Base-by-base conservation (phyloP, 768 basidiomycete species). In the Pulveroboletus sp. region DNA sequence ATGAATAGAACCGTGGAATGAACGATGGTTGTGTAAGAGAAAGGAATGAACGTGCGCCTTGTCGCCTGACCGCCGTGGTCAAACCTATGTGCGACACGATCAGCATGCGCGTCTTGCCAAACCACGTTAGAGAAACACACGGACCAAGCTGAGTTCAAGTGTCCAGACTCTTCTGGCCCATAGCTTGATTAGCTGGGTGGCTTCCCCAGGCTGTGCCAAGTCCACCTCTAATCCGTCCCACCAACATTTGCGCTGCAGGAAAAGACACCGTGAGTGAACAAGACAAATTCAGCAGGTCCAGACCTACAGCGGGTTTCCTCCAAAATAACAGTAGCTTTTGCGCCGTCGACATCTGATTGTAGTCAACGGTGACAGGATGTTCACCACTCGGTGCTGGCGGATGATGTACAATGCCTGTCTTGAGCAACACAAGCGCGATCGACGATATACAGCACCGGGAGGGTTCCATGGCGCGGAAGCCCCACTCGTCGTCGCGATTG, bases 101-200 rank as follows among this genome's bases (percentile, higher is more conserved):
- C 42, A 59, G 42, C 17, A 39, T n/a, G 10, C 11, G 14, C 26
- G 11, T 14, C 11, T 9, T 36, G 32, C 35, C 36, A 46, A 50
- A 36, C 30, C 12, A 9, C 9, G 40, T 17, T n/a, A 27, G 31
- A 39, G 24, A 39, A 10, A 46, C 50, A 70, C 75, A 70, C 75
- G 43, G 54, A 97, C 93, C 76, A 98, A 72, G 68, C 91, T 93
- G 51, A 98, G 77, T 73, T 99, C 96, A 50, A 99, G 76, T 9
- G 96, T 99, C 96, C 96, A 99, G 14, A 99, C 96, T 50, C 96
- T 76, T 50, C 96, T 80, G 17, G 95, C 93, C 95, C 96, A 98
- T 40, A 99, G 77, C 70, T 97, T 97, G 58, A 94, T 80, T 9
- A 69, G 72, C 59, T 78, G 73, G 8, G 77, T 62, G 44, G 80